Percentiles rank a stretch among this genome's conserved stretches.
Evolutionary conservation across 2,329 filamentous ascomycete species (phyloP).

Genomic region (Beauveria sp.): DNA sequence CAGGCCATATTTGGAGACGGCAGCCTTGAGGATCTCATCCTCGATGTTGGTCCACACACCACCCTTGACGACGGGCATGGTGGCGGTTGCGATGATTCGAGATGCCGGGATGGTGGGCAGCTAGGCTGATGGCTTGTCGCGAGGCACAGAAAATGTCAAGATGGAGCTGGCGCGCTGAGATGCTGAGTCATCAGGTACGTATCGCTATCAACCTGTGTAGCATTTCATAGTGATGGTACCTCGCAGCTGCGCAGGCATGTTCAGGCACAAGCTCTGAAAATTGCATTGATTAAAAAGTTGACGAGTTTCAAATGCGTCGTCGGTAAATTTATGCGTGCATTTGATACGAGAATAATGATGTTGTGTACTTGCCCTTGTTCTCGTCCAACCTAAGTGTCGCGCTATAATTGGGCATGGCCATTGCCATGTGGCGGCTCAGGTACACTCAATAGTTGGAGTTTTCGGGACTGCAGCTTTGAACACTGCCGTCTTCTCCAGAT

Average conservation of each 20-base stretch:
- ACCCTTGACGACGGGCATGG: conserved; percentile 67
- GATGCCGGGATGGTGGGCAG: not conserved
- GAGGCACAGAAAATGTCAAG: conserved; percentile 7
- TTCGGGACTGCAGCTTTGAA: not conserved
- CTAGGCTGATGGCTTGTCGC: not conserved
- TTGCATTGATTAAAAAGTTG: not conserved
- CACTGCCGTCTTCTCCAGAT: not conserved
- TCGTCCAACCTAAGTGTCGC: too few relatives aligned
- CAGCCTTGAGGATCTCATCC: conserved; percentile 96
- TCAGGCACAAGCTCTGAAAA: not conserved
- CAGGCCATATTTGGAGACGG: conserved; percentile 87
- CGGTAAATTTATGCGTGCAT: not conserved
- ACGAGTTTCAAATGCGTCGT: not conserved
- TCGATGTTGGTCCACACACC: conserved; percentile 70
- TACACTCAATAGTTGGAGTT: too few relatives aligned
- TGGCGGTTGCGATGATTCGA: conserved; percentile 18
- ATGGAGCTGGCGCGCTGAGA: not conserved
- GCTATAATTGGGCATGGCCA: not conserved
- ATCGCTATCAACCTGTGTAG: not conserved
- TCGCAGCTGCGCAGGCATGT: not conserved
- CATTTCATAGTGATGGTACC: not conserved
- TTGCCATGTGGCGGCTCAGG: not conserved
- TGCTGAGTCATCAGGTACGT: conserved; percentile 11
- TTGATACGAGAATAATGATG: not conserved
- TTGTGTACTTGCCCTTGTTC: too few relatives aligned